Evolutionary conservation across 2,329 filamentous ascomycete species (phyloP), one percentile per base, ranked within the genome.

Genomic region (Fusarium tanahbumbuense): DNA sequence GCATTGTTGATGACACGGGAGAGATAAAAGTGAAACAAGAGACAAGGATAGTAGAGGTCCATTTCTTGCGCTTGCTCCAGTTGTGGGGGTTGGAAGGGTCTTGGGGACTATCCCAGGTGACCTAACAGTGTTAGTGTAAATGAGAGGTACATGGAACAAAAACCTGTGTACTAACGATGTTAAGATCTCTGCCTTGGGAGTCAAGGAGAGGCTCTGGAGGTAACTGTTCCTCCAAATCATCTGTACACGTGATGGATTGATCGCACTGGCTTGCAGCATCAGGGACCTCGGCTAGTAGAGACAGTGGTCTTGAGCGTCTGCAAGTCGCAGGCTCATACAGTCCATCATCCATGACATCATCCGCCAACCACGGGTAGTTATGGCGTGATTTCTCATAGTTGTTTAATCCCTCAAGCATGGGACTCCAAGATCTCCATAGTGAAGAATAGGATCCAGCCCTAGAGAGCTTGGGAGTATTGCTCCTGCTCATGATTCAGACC

Each of bases 21-120:
- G 86, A 87, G 56, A 88, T 86, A 72, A 88, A 87, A 5, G 85
- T 87, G 62, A 80, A 81, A 58, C 73, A 76, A 1, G 79, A 82
- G 22, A 79, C 80, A 34, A 77, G 75, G 18, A 80, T 67, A 5
- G 79, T 81, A 5, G 77, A 74, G 1, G 73, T 71, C 79, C 78
- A 81, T 63, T 80, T 81, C 65, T 76, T 74, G 37, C 65, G 42
- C 18, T 66, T 72, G 3, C 68, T 72, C 86, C 87, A 89, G 71
- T 88, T 88, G 50, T 77, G 73, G 3, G 81, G 81, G 58, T 82
- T 81, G 5, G 52, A 63, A 4, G 78, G 79, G 58, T 83, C 81
- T 20, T 85, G 77, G 6, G 81, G 78, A 0, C 83, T 82, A 54
- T 82, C 78, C 85, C 85, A 82, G 23, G 77, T 79, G 11, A 81